A percentile compares a stretch with the other conserved stretches of the same genome.
These are phyloP conservation scores for Blakeslea trispora DNA, from an alignment of 371 early-diverging fungal species.

Conservation along the genomic window DNA sequence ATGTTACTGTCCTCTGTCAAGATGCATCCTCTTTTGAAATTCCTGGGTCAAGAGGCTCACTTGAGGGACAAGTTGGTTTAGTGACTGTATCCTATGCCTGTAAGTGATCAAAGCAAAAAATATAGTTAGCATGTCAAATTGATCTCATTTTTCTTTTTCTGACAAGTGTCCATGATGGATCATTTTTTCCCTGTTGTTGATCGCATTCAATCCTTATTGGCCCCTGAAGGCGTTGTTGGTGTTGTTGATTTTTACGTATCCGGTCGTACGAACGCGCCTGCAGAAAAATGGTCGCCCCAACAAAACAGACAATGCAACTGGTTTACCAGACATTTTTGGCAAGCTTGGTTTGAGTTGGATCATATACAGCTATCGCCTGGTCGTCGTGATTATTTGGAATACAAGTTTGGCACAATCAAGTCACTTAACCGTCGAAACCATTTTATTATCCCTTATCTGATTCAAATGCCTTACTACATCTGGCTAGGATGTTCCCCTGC, in stretches of 20 bases:
- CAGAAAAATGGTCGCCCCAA: conserved; percentile 56
- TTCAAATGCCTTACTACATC: conserved; percentile 86
- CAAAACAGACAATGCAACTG: conserved; percentile 67
- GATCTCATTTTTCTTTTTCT: background rate
- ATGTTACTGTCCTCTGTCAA: conserved; percentile 79
- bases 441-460: conserved; percentile 68
- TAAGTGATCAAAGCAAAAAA: conserved; percentile 17
- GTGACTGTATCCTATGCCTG: conserved; percentile 87
- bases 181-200: conserved; percentile 73
- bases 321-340: conserved; percentile 84
- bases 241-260: conserved; percentile 84
- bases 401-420: conserved; percentile 79
- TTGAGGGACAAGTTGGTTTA: conserved; percentile 68
- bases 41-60: conserved; percentile 51
- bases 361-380: conserved; percentile 77
- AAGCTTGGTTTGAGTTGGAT: conserved; percentile 77
- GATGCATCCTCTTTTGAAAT: conserved; percentile 73
- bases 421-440: conserved; percentile 73
- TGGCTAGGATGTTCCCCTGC: conserved; percentile 69
- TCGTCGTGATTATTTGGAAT: conserved; percentile 85
- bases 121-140: too few relatives aligned
- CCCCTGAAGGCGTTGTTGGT: conserved; percentile 74
- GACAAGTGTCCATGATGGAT: conserved; percentile 82
- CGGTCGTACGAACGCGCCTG: conserved; percentile 55
- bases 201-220: conserved; percentile 60